Base-by-base conservation (phyloP, 1,139 yeast genomes). In the Meyerozyma elateridarum region DNA sequence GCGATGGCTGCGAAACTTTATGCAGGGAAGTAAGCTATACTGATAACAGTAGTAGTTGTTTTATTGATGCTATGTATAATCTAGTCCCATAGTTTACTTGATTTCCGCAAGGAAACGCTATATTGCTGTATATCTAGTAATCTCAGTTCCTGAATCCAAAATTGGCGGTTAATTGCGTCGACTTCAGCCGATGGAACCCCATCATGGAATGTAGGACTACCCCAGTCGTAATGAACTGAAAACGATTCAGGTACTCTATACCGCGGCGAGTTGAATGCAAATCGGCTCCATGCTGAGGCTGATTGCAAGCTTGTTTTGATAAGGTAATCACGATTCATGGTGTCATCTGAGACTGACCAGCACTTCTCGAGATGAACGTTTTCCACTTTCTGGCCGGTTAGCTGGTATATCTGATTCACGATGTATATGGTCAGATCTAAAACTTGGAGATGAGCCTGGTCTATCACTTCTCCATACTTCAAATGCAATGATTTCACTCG, bases 291-390 rank as follows among this genome's bases (percentile, higher is more conserved):
- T 1, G 50, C 51, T 1, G 44, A 31, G 11, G 45, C 42, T 33
- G 36, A 11, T 34, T 31, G 28, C 21, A 30, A 19, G 30, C 32
- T 14, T 25, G 28, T 20, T 33, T 26, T 8, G 11, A 36, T 37
- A 29, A 47, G 48, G 32, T 45, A 44, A 20, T 48, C 51, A 33
- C 64, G 36, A 7, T 45, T 34, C 9, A 50, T 37, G 0, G 54
- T 39, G 25, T 58, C 65, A 36, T 60, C 61, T 1, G 54, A 41
- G 7, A 56, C 45, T 1, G 64, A 55, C 67, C 67, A 61, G 25
- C 61, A 54, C 36, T 57, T 54, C 34, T 56, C 61, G 7, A 57
- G 34, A 5, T 49, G 38, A 3, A 43, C 50, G 29, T 19, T 34
- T 13, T 29, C 20, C 12, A 40, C 35, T 9, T 12, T 36, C 38